Evolutionary conservation across 2,329 filamentous ascomycete genomes (phyloP).

Genomic region (Didymella lethalis): DNA sequence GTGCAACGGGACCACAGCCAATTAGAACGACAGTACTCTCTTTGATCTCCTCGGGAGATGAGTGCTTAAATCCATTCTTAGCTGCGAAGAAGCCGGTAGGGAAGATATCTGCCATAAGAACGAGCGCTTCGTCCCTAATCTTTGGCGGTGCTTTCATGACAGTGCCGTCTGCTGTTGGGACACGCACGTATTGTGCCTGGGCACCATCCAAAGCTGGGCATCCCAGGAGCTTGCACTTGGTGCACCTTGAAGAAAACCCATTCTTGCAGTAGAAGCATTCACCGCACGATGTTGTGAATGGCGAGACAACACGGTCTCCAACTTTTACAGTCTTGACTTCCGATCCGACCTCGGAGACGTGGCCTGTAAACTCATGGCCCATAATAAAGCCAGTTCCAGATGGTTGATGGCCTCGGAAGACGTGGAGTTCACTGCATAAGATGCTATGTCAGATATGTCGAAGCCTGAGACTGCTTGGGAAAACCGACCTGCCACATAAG

Average conservation of each 20-base stretch:
- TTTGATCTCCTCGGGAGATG: constrained; percentile 64
- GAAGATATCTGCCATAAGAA: constrained; percentile 94
- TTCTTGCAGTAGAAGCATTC: constrained; percentile 86
- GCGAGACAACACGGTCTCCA: constrained; percentile 81
- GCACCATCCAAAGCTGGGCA: constrained; percentile 73
- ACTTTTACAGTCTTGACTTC: constrained; percentile 72
- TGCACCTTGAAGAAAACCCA: constrained; percentile 79
- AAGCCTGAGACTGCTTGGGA: too few species aligned
- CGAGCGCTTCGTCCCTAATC: constrained; percentile 76
- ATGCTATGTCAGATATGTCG: constrained; percentile 15
- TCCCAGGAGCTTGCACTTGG: constrained; percentile 74
- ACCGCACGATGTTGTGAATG: constrained; percentile 72
- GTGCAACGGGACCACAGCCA: constrained; percentile 80
- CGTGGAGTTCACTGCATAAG: constrained; percentile 76
- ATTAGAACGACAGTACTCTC: constrained; percentile 79
- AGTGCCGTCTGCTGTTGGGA: constrained; percentile 82
- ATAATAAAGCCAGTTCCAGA: constrained; percentile 70
- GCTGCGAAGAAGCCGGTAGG: constrained; percentile 84
- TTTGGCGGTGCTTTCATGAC: constrained; percentile 75
- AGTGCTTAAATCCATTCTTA: constrained; percentile 75
- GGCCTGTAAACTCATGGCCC: constrained; percentile 90
- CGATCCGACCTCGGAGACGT: constrained; percentile 71
- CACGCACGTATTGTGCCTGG: constrained; percentile 77
- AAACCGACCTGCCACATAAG: constrained; percentile 79
- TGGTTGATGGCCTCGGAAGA: constrained; percentile 81